Conservation (phyloP, 371 early-diverging fungal genomes). For the Paraphysoderma sedebokerense region DNA sequence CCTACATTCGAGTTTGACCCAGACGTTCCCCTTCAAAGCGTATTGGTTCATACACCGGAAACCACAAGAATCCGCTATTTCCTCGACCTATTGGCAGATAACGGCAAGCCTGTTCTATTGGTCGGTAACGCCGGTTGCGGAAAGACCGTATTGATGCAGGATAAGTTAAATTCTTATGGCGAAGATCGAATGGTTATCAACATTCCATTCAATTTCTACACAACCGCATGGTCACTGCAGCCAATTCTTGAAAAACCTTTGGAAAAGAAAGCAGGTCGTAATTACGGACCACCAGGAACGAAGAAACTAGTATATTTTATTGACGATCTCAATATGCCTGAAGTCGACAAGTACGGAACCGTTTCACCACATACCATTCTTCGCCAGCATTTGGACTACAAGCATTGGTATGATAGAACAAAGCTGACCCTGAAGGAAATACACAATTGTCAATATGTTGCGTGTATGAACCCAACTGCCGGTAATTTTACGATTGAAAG, state of each 20-base stretch:
- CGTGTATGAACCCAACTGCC: slow-evolving; percentile 47
- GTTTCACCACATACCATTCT: slow-evolving; percentile 34
- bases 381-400: slow-evolving; percentile 36
- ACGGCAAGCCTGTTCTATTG: slow-evolving; percentile 35
- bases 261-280: slow-evolving; percentile 45
- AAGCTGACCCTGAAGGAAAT: slow-evolving; percentile 43
- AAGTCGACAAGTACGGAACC: slow-evolving; percentile 45
- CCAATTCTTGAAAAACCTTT: slow-evolving; percentile 36
- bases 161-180: slow-evolving; percentile 32
- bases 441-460: slow-evolving; percentile 44
- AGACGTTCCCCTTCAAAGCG: slow-evolving; percentile 28
- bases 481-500: slow-evolving; percentile 37
- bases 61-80: slow-evolving; percentile 31
- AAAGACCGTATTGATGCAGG: slow-evolving; percentile 40
- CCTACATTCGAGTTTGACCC: slow-evolving; percentile 29
- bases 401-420: slow-evolving; percentile 38
- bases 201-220: slow-evolving; percentile 45
- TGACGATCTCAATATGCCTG: slow-evolving; percentile 48
- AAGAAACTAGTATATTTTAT: slow-evolving; percentile 44
- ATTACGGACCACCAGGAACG: slow-evolving; percentile 38
- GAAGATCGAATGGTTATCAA: slow-evolving; percentile 37
- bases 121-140: slow-evolving; percentile 43
- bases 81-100: slow-evolving; percentile 35
- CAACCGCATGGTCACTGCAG: slow-evolving; percentile 36
- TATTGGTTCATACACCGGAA: slow-evolving; percentile 36